Evolutionary conservation across 2,329 filamentous ascomycete species (phyloP).

Genomic region (Trichoderma sp.): DNA sequence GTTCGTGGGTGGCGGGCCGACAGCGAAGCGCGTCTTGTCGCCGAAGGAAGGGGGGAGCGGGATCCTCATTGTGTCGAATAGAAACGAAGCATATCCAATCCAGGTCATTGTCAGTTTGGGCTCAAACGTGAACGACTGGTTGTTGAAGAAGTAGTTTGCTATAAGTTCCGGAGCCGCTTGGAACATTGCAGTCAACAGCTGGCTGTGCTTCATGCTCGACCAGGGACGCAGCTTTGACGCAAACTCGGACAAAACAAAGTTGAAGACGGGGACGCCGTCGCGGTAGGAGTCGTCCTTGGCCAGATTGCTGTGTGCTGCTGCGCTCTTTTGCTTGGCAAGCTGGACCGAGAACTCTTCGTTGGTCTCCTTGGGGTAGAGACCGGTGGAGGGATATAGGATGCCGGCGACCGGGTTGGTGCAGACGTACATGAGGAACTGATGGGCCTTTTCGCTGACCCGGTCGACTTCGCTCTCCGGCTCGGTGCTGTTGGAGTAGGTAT

Average conservation of each 20-base stretch:
- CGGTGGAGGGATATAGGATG: conserved; percentile 72
- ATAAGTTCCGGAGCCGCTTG: conserved; percentile 80
- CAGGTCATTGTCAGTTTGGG: conserved; percentile 91
- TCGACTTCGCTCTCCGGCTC: conserved; percentile 46
- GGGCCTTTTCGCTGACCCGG: conserved; percentile 67
- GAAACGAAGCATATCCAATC: conserved; percentile 88
- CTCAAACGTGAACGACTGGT: conserved; percentile 80
- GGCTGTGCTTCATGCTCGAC: conserved; percentile 76
- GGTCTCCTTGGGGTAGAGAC: conserved; percentile 80
- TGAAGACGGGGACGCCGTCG: conserved; percentile 72
- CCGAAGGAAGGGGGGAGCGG: conserved; percentile 74
- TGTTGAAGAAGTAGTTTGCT: conserved; percentile 81
- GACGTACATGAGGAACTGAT: conserved; percentile 72
- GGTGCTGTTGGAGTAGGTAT: conserved; percentile 58
- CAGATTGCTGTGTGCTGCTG: conserved; percentile 57
- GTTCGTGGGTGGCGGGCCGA: conserved; percentile 75
- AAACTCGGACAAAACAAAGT: conserved; percentile 77
- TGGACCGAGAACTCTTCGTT: conserved; percentile 48
- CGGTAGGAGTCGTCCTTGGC: conserved; percentile 70
- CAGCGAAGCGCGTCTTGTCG: conserved; percentile 59
- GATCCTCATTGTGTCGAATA: conserved; percentile 79
- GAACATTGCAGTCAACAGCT: conserved; percentile 81
- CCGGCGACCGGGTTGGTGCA: conserved; percentile 76
- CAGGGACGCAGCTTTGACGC: conserved; percentile 79
- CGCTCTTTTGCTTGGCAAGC: conserved; percentile 39